phyloP scores from a whole-genome alignment of 768 basidiomycete genomes.

The Dioszegia hungarica region DNA sequence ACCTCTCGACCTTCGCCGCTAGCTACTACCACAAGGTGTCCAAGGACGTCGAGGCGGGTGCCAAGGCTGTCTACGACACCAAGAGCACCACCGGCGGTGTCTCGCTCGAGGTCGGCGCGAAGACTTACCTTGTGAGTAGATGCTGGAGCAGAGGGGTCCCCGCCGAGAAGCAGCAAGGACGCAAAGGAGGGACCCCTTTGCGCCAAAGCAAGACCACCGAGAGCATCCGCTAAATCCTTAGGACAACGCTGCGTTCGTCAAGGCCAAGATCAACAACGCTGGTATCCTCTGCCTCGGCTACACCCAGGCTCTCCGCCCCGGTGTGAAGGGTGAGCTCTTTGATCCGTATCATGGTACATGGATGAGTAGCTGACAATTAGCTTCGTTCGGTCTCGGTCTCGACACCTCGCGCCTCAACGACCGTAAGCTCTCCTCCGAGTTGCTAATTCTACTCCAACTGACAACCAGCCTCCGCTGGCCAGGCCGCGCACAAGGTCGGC shows the following conservation, averaged over 20 bases:
- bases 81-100: conserved; percentile 83
- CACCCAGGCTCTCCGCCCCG: conserved; percentile 72
- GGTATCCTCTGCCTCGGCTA: conserved; percentile 81
- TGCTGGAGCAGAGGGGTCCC: neutral
- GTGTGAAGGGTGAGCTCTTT: conserved; percentile 21
- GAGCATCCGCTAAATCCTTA: conserved; percentile 53
- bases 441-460: neutral
- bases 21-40: conserved; percentile 82
- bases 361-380: conserved; percentile 5
- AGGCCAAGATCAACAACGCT: conserved; percentile 97
- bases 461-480: conserved; percentile 41
- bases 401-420: conserved; percentile 91
- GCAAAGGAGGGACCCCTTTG: neutral
- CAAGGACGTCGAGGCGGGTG: conserved; percentile 48
- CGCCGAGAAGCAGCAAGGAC: too few species aligned
- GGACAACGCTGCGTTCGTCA: conserved; percentile 84
- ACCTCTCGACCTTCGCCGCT: conserved; percentile 86
- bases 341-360: neutral
- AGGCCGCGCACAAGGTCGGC: conserved; percentile 51
- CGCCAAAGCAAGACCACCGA: conserved; percentile 1
- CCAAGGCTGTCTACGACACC: conserved; percentile 82
- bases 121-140: conserved; percentile 63
- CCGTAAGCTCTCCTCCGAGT: conserved; percentile 49
- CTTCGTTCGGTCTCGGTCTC: conserved; percentile 85
- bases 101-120: conserved; percentile 88